Evolutionary conservation across 768 basidiomycete species (phyloP).

Genomic region (Tephrocybe rancida): DNA sequence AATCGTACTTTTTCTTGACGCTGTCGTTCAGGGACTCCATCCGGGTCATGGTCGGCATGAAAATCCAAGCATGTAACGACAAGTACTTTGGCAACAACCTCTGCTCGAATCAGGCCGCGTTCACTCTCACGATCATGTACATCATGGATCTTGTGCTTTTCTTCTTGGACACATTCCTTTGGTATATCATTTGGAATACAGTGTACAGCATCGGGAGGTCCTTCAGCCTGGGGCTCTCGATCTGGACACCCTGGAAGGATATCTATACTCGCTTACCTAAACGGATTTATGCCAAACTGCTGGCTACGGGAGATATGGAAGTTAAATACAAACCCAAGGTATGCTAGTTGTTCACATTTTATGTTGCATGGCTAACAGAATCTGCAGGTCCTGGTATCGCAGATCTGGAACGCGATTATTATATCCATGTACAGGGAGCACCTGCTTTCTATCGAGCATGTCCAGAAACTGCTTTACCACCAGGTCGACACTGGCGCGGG

Average conservation of each 20-base stretch:
- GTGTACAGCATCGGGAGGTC: constrained; percentile 87
- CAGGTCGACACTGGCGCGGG: constrained; percentile 83
- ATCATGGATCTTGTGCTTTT: constrained; percentile 96
- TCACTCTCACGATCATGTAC: constrained; percentile 97
- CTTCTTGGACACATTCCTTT: constrained; percentile 99
- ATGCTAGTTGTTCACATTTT: constrained; percentile 16
- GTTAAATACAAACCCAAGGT: constrained; percentile 99
- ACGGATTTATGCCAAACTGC: constrained; percentile 93
- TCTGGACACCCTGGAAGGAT: constrained; percentile 99
- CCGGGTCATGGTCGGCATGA: constrained; percentile 95
- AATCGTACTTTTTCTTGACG: constrained; percentile 98
- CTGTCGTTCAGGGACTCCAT: constrained; percentile 94
- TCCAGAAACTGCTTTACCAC: constrained; percentile 97
- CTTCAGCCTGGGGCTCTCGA: constrained; percentile 90
- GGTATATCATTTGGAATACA: constrained; percentile 99
- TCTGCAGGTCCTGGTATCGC: constrained; percentile 88
- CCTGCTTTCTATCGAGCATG: constrained; percentile 97
- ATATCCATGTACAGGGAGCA: constrained; percentile 99
- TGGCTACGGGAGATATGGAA: constrained; percentile 95
- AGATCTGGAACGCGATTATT: constrained; percentile 99
- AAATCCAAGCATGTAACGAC: constrained; percentile 88
- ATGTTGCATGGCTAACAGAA: not conserved
- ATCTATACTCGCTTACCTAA: constrained; percentile 96
- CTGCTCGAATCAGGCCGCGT: constrained; percentile 92
- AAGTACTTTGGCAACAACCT: constrained; percentile 82